Base-by-base conservation (phyloP, 306 rosid species). In the Casuarina glauca region DNA sequence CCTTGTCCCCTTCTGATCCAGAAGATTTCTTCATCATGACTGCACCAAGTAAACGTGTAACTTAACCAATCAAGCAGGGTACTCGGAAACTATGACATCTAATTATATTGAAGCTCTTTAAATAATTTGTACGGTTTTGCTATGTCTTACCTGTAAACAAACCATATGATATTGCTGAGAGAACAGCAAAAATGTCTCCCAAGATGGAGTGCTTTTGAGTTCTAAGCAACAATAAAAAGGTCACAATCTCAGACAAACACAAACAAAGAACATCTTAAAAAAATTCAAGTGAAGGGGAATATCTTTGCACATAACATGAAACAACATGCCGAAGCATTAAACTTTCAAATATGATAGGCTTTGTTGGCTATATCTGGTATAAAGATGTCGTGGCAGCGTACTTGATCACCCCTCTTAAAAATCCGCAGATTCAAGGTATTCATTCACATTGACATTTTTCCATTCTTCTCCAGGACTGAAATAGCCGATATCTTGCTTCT, bases 11-110 rank as follows among this genome's bases (percentile, higher is more conserved):
- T 83, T 87, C 84, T 61, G 93, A 84, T 84, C 97, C 91, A 55
- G 88, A 90, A 71, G 60, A 90, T 78, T 84, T 88, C 85, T 87
- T 92, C 48, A 92, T 93, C 76, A 92, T 80, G 77, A 92, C 95
- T 90, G 86, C 36, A 74, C 73, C 71, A 58, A 74, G 66, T 79
- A 72, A 9, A 67, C 54, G 48, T 48, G 38, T 9, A 73, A 68
- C 81, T 67, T 36, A 70, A 58, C 53, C 53, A 64, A 79, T 46
- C 80, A 62, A 36, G 51, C 44, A 39, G 69, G 36, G 41, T 4
- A 68, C 32, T 60, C 50, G 16, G 44, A 45, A 51, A 69, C n/a
- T 6, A 6, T 49, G 48, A 36, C 3, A 58, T 26, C 4, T 35
- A 51, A 19, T 44, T 9, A 68, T 52, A 70, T 52, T 4, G 44